Percentiles rank a stretch among this genome's conserved stretches.
These are phyloP conservation scores for Mortierella sp. DNA, from an alignment of 371 early-diverging fungal species.

Conservation along the genomic window DNA sequence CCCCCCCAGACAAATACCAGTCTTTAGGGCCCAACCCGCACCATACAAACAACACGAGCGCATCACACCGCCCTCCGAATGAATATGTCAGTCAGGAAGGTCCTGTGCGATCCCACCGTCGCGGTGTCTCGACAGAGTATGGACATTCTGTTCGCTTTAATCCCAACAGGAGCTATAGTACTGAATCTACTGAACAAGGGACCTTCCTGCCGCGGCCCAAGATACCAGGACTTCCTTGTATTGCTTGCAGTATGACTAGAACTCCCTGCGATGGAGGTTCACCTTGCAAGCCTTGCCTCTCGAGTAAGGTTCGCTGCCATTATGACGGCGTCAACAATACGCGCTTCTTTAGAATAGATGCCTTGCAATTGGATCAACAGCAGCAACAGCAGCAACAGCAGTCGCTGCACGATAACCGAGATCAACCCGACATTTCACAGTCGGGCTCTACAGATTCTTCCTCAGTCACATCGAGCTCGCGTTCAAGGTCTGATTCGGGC, in stretches of 20 bases:
- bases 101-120: conserved; percentile 34
- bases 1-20: conserved; percentile 19
- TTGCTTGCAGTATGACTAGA: conserved; percentile 41
- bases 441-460: conserved; percentile 7
- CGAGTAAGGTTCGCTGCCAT: conserved; percentile 30
- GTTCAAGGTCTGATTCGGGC: conserved; percentile 29
- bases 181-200: conserved; percentile 15
- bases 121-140: conserved; percentile 29
- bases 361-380: conserved; percentile 29
- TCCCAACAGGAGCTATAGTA: conserved; percentile 27
- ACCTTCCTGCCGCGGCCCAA: conserved; percentile 36
- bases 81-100: conserved; percentile 28
- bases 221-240: conserved; percentile 38
- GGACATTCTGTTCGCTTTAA: conserved; percentile 34
- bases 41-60: neutral
- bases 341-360: conserved; percentile 45
- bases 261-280: conserved; percentile 44
- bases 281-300: conserved; percentile 28
- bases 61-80: conserved; percentile 10
- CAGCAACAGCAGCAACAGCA: conserved; percentile 4
- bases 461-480: conserved; percentile 18
- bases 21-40: conserved; percentile 9
- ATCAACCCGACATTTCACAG: conserved; percentile 14
- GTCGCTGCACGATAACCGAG: conserved; percentile 19
- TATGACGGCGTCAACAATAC: conserved; percentile 49